Base-by-base conservation (phyloP, 768 basidiomycete species). In the Pleurotus eryngii region DNA sequence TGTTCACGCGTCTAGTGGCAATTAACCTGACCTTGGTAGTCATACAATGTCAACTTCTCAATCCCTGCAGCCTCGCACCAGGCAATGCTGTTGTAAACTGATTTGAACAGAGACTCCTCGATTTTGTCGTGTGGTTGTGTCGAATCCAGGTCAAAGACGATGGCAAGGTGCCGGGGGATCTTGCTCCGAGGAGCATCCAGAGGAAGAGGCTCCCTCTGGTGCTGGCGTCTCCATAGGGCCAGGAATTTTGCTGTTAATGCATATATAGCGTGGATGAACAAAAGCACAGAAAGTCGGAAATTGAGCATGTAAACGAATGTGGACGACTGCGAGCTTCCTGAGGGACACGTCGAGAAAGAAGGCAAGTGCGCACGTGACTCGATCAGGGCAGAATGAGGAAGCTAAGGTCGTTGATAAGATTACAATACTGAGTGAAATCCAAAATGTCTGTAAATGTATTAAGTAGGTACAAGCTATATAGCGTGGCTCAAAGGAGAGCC, bases 61-160 rank as follows among this genome's bases (percentile, higher is more conserved):
- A 92, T 82, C 12, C 89, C 88, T 30, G 74, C 71, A n/a, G 62
- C 67, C 55, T 76, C 78, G 71, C 87, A 91, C 86, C 87, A 92
- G 8, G 68, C 68, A 7, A 80, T 79, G 11, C 78, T 77, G 46
- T 74, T 74, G 49, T 80, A 68, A 8, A 87, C 74, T 61, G 80
- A 84, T 61, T 83, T 75, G 15, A 84, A 68, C 50, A 90, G 68
- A 38, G 69, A 72, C 17, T 68, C 67, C 3, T 74, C 68, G 26
- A 68, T 67, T 18, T 76, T 72, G 3, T 55, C 56, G 40, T 74
- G 64, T n/a, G 67, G 63, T 6, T 68, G 66, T 17, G 76, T 62
- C 14, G 51, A n/a, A 56, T 80, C 72, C n/a, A 77, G 68, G 11
- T 82, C 78, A 47, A 92, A 78, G 54, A 87, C 68, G 45, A 92